Evolutionary conservation across 202 grass and related monocot species (phyloP), one percentile per base, ranked within the genome.

Genomic region (Zoysia matrella): DNA sequence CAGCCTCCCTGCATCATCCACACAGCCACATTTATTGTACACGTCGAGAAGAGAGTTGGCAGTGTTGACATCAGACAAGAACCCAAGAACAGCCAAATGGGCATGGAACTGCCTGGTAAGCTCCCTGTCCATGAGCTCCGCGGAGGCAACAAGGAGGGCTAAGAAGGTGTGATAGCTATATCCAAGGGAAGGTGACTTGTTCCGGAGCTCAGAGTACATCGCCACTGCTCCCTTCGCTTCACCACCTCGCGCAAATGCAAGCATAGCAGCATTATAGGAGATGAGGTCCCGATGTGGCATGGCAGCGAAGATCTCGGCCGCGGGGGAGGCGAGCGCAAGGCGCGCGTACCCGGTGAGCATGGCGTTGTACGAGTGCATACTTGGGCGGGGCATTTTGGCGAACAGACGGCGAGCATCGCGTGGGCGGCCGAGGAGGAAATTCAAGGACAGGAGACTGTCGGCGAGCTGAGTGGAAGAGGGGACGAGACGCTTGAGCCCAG

Each of bases 321-420:
- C 88, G 0, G 61, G 74, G 2, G 18, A 44, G 3, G 91, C 66
- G 0, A 87, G 80, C 7, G 83, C 80, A 45, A 90, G 77, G 44
- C 77, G 82, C 58, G 88, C 80, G 64, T 96, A 93, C 7, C 88
- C 90, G 0, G 77, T 48, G 41, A 93, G 85, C 90, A 95, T 95
- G 87, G 88, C 83, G n/a, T 95, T 95, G 56, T 80, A 95, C 3
- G 90, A 95, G 57, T 85, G 92, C n/a, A 85, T 0, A 30, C 74
- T 88, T 41, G 88, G 90, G 30, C 48, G 57, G 43, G 87, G 72
- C 93, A 92, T 95, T 88, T 74, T 88, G 65, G 41, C 74, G 51
- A 97, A 91, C 69, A 93, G 69, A 47, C 84, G 81, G 55, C 71
- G 86, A 22, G 93, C 90, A 43, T 87, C 87, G 6, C 60, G 57